A percentile compares a stretch with the other conserved stretches of the same genome.
phyloP scores from a whole-genome alignment of 2,329 filamentous ascomycete species.

The Rasamsonia emersonii region DNA sequence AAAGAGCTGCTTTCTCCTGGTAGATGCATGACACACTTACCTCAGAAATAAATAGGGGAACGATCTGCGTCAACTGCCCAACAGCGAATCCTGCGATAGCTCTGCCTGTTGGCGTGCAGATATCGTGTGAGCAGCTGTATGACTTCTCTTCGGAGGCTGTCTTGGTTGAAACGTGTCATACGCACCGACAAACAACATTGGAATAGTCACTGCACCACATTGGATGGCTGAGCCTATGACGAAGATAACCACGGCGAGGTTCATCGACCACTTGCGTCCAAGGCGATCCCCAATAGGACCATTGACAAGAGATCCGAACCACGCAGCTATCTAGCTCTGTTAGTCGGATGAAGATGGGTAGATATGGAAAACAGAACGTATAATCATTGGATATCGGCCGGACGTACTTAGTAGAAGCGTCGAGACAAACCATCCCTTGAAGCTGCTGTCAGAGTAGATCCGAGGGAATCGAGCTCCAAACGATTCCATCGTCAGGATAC shows the following conservation, averaged over 20 bases:
- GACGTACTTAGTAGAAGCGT: slow-evolving; percentile 36
- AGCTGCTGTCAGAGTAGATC: slow-evolving; percentile 36
- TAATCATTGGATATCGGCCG: too few species aligned
- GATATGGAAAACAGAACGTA: not conserved
- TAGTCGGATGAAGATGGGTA: not conserved
- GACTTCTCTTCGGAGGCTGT: slow-evolving; percentile 1
- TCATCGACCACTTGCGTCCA: slow-evolving; percentile 44
- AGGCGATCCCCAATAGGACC: slow-evolving; percentile 44
- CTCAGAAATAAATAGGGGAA: slow-evolving; percentile 48
- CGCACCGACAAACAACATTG: slow-evolving; percentile 37
- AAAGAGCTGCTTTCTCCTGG: not conserved
- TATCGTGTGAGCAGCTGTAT: not conserved
- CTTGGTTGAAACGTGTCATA: slow-evolving; percentile 31
- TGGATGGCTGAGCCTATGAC: slow-evolving; percentile 43
- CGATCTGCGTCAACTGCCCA: slow-evolving; percentile 37
- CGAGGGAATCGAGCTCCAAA: slow-evolving; percentile 34
- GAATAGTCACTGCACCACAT: slow-evolving; percentile 31
- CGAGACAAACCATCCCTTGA: slow-evolving; percentile 48
- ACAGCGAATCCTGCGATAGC: slow-evolving; percentile 39
- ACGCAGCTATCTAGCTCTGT: slow-evolving; percentile 28
- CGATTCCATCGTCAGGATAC: slow-evolving; percentile 40
- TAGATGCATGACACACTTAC: slow-evolving; percentile 17
- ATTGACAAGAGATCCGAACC: slow-evolving; percentile 41
- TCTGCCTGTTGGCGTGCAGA: slow-evolving; percentile 19
- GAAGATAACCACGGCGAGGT: slow-evolving; percentile 45